Base-by-base conservation (phyloP, 2,329 filamentous ascomycete genomes). In the Hypocreales sp. region DNA sequence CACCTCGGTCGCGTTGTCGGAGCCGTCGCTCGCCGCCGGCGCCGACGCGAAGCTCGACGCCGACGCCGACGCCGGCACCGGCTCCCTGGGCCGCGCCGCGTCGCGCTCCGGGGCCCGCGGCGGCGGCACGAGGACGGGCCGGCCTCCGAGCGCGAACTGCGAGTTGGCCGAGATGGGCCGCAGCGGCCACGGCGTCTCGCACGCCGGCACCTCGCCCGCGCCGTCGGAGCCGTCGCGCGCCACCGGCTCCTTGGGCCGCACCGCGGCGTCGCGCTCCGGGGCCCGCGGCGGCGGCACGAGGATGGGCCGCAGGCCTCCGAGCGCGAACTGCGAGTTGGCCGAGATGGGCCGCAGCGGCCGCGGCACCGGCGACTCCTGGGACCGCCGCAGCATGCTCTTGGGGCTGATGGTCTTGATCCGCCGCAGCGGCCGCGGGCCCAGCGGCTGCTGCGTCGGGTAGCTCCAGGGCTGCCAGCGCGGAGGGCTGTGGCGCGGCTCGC, bases 81-180 rank as follows among this genome's bases (percentile, higher is more conserved):
- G n/a, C n/a, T n/a, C n/a, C n/a, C n/a, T n/a, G n/a, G n/a, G n/a
- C n/a, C n/a, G n/a, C n/a, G n/a, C n/a, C n/a, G n/a, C n/a, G n/a
- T n/a, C n/a, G n/a, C n/a, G n/a, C n/a, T n/a, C n/a, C n/a, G n/a
- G n/a, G n/a, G n/a, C n/a, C n/a, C n/a, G 18, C 15, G 37, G 31
- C 5, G 35, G 33, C 14, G 26, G 35, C 15, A 31, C 21, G 2
- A 29, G 30, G 18, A 23, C 16, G 13, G 29, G 29, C 17, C 22
- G 20, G 9, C 14, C 16, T n/a, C 28, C 20, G n/a, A 27, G 19
- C 7, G 20, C 28, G 10, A 26, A 22, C 12, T 42, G 41, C 11
- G 40, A 36, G 18, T 45, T 45, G 8, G 34, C 34, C 11, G 42
- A 35, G 4, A 36, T 34, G 8, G 37, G 39, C 4, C 38, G 31